Conservation (phyloP, 2,329 filamentous ascomycete species). For the Microsporum canis region DNA sequence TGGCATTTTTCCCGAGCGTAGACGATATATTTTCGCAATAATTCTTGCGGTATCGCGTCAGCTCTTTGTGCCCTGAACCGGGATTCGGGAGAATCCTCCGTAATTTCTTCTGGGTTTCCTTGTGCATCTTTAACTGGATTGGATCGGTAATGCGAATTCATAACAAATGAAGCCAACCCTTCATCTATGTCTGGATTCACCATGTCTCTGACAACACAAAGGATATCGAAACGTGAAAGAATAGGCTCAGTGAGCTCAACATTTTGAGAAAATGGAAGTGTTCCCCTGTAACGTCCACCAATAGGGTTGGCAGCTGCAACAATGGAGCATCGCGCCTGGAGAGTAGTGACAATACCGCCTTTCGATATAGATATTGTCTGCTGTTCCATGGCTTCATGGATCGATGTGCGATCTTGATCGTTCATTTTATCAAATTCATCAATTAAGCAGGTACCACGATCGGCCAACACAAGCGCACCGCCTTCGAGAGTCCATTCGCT, state of each 20-base stretch:
- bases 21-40: conserved; percentile 91
- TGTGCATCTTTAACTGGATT: conserved; percentile 52
- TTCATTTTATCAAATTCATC: conserved; percentile 99
- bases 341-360: conserved; percentile 91
- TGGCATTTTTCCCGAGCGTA: conserved; percentile 82
- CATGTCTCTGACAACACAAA: conserved; percentile 90
- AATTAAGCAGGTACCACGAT: conserved; percentile 89
- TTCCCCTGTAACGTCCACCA: conserved; percentile 91
- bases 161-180: conserved; percentile 84
- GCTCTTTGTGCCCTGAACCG: conserved; percentile 34
- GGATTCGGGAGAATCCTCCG: conserved; percentile 31
- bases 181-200: conserved; percentile 90
- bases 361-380: conserved; percentile 99
- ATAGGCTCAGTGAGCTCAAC: conserved; percentile 96
- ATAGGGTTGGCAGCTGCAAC: conserved; percentile 95
- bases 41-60: conserved; percentile 76
- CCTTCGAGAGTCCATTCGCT: conserved; percentile 97
- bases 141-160: conserved; percentile 83
- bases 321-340: conserved; percentile 91
- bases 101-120: conserved; percentile 36
- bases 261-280: conserved; percentile 89
- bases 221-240: conserved; percentile 91
- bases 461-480: conserved; percentile 85
- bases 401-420: conserved; percentile 92
- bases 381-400: conserved; percentile 99